A percentile compares a stretch with the other conserved stretches of the same genome.
These are phyloP conservation scores for Golubevia pallescens DNA, from an alignment of 1,284 basidiomycete species.

Conservation along the genomic window DNA sequence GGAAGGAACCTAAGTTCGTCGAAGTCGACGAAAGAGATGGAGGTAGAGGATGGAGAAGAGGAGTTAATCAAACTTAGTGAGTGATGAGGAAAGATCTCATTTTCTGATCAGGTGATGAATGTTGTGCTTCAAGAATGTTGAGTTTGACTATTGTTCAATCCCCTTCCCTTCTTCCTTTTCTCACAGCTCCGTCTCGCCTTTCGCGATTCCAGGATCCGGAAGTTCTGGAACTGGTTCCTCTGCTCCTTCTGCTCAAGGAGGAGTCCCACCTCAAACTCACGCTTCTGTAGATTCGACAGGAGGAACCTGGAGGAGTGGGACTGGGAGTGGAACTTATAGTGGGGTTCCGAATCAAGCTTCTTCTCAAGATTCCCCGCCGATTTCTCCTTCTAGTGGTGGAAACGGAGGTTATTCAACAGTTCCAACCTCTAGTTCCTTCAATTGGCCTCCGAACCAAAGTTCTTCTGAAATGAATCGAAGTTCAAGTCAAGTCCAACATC, in stretches of 20 bases:
- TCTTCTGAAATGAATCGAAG: not conserved
- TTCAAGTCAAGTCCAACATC: not conserved
- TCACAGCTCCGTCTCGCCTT: not conserved
- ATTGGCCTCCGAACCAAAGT: not conserved
- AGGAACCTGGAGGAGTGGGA: not conserved
- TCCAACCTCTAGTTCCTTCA: not conserved
- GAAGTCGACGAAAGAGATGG: conserved; percentile 24
- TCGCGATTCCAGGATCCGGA: not conserved
- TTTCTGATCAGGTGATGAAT: too few relatives aligned
- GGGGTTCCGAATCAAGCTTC: not conserved
- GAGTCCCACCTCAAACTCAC: not conserved
- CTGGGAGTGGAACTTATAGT: not conserved
- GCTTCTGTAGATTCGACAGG: not conserved
- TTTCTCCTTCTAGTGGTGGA: not conserved
- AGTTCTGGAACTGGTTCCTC: not conserved
- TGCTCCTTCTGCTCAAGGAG: not conserved
- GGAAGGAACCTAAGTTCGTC: conserved; percentile 37
- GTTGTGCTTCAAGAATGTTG: too few relatives aligned
- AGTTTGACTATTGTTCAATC: not conserved
- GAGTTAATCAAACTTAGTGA: not conserved
- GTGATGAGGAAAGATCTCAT: not conserved
- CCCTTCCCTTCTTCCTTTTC: not conserved
- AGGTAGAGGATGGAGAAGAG: not conserved
- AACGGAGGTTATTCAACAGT: not conserved
- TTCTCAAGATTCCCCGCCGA: not conserved